phyloP scores from a whole-genome alignment of 176 grass and related monocot genomes.

The Triticum urartu region DNA sequence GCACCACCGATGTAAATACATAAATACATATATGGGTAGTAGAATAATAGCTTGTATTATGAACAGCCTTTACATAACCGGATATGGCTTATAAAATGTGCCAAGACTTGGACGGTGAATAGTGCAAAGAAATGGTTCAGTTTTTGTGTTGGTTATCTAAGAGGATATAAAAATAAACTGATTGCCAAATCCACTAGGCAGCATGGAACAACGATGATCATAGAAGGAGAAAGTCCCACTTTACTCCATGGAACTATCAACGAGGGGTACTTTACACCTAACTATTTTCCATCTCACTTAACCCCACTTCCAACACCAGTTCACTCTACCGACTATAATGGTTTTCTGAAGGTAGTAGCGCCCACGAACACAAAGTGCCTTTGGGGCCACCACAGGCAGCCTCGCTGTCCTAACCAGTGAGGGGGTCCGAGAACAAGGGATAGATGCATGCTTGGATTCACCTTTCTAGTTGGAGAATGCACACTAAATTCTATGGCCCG shows the following conservation, averaged over 20 bases:
- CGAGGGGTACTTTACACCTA: neutral
- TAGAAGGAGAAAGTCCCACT: neutral
- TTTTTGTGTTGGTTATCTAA: neutral
- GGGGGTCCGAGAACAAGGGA: neutral
- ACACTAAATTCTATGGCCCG: neutral
- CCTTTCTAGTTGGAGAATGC: neutral
- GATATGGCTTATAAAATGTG: neutral
- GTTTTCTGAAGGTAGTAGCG: neutral
- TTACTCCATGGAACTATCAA: neutral
- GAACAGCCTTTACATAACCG: neutral
- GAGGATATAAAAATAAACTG: neutral
- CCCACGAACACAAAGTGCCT: neutral
- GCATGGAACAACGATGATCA: neutral
- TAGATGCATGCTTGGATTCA: neutral
- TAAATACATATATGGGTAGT: neutral
- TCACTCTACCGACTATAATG: neutral
- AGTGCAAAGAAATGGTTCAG: neutral
- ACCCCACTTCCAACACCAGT: neutral
- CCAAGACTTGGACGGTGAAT: neutral
- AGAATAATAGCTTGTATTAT: slow-evolving; percentile 4
- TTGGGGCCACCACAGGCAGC: neutral
- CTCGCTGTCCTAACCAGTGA: neutral
- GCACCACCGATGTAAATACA: neutral
- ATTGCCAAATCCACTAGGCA: neutral
- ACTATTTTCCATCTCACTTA: neutral